Base-by-base conservation (phyloP, 2,329 filamentous ascomycete genomes). In the Ascomycota sp. region DNA sequence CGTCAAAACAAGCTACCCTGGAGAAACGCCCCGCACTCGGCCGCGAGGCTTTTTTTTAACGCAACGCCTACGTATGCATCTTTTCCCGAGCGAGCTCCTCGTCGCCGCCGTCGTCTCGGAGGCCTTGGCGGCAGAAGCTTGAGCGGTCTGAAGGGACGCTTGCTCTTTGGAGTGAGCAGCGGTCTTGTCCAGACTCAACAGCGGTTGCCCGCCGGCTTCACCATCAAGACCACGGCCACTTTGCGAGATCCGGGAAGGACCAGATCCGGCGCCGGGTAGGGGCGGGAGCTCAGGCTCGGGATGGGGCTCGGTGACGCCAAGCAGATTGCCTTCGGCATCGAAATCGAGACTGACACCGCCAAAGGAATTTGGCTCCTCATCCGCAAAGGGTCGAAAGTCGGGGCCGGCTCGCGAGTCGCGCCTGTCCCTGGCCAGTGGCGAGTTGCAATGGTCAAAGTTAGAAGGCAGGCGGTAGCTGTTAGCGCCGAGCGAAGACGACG, bases 291-390 rank as follows among this genome's bases (percentile, higher is more conserved):
- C 55, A 13, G 48, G 48, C 27, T 61, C 56, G 9, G 47, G 44
- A 22, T 61, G 55, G 13, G 48, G 48, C 27, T 61, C 56, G 9
- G 47, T 34, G 4, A 55, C 37, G 17, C 51, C 50, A 25, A 62
- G 38, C 23, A 67, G 42, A 33, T 65, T 65, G 23, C 64, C 64
- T 8, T 65, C 45, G 17, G 47, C 55, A 35, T 66, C 63, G 30
- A 69, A 58, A n/a, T 57, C 52, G 19, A 68, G 48, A 3, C 55
- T 56, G 38, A 61, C 51, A 19, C 57, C 55, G 0, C 46, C 46
- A 13, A 55, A 38, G 5, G 45, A 40, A 7, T 47, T 48, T 19
- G 57, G 40, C 3, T 58, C 54, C 8, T 61, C 53, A 0, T 52
- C 50, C 7, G 40, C 48, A 12, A 60, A 50, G 2, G 49, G 46